Base-by-base conservation (phyloP, 768 basidiomycete species). In the Mycena alexandri region DNA sequence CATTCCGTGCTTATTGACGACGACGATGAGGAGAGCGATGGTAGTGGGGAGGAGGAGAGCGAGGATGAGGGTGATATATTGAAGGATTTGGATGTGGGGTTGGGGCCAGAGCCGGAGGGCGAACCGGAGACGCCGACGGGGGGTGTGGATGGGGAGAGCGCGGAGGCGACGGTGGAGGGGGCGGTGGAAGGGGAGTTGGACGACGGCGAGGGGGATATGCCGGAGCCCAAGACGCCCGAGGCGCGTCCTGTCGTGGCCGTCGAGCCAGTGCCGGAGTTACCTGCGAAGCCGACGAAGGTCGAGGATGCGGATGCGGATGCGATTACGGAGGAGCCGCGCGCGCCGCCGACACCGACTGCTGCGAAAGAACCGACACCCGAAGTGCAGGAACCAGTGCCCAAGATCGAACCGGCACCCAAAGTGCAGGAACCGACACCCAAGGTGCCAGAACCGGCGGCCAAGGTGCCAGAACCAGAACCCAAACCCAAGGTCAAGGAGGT, bases 161-260 rank as follows among this genome's bases (percentile, higher is more conserved):
- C 84, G 7, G 85, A 85, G 33, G 79, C 78, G 24, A 79, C 80
- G 10, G 75, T 69, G 34, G 76, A 80, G 47, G 79, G 75, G 46
- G 21, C 47, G 79, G 79, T 16, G 76, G 78, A 46, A 80, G 80
- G 58, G 83, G 81, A 57, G 84, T 80, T 38, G 47, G 61, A 16
- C 17, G 58, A 41, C 21, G 62, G 17, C 3, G 55, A 64, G n/a
- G 52, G 81, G 22, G 85, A 85, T 33, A 79, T 74, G 24, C 73
- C 78, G 16, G 92, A 92, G 74, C 90, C 91, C 11, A 90, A 90
- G 82, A 92, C 92, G 14, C 93, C 92, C 5, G 93, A 93, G 78
- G 90, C 91, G 22, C 83, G 89, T 16, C 80, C 79, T 5, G 77
- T 72, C 33, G 73, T 73, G 22, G 71, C 79, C 47, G 75, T 75